Evolutionary conservation across 768 basidiomycete species (phyloP), one percentile per base, ranked within the genome.

Genomic region (Collybia sp.): DNA sequence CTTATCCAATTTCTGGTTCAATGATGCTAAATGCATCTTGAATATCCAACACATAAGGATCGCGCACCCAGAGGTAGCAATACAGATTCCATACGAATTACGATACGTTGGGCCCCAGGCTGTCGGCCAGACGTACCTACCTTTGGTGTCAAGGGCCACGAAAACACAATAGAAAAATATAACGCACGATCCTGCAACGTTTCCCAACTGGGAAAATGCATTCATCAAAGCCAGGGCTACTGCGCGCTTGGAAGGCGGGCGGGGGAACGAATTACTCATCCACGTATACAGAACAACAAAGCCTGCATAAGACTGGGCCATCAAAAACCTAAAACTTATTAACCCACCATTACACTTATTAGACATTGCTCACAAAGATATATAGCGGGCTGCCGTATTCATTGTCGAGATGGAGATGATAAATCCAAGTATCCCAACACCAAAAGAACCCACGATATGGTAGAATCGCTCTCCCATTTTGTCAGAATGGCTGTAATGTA

Each of bases 181-280:
- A n/a, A 80, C 79, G 67, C 67, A 90, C 70, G 88, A 84, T 51
- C 91, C 90, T 13, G 83, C 73, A 46, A 94, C 72, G 63, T 93
- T 94, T 5, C 92, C 93, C 19, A 93, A 71, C 58, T 89, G 84
- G 25, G 84, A 82, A 63, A 87, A 86, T 19, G 84, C 80, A 62
- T 92, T 89, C 58, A 90, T 77, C 55, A 86, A 68, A 10, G 88
- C 90, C 48, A 93, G 71, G 6, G 88, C 83, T 15, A 91, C 84
- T 11, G 90, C 87, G 9, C 90, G 82, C 64, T 92, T 92, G 34
- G 88, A 81, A 5, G 88, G 75, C 18, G 92, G 85, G 15, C 78
- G 79, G 19, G 89, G 80, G 65, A 95, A 66, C 13, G 67, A 69
- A 51, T 72, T 72, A 58, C 68, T 70, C 45, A 71, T 66, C 75